Evolutionary conservation across 1,284 basidiomycete genomes (phyloP), one percentile per base, ranked within the genome.

Genomic region (Blastosporella zonata): DNA sequence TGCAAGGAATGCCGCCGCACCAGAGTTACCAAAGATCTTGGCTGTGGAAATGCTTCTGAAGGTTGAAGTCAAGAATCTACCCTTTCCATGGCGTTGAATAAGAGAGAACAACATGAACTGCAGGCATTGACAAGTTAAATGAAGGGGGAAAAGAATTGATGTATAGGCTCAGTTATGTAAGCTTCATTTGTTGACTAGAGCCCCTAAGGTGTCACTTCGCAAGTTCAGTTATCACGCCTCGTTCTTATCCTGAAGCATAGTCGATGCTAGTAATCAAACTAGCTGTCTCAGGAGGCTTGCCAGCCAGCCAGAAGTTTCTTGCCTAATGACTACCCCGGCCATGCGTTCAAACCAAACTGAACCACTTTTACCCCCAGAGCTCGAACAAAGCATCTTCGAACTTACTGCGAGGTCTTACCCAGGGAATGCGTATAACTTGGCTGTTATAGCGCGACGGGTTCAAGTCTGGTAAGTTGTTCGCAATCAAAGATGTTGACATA

Each of bases 1-100:
- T 25, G 70, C 68, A 12, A 79, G 57, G 58, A 78, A 78, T 54
- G 72, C 63, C 1, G 77, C 78, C 13, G 68, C 63, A 38, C 60
- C 57, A 2, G 71, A 34, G 49, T 69, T 56, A 27, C 63, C 59
- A 46, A 78, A 79, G n/a, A 63, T 50, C 18, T 51, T 42, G 12
- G 53, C 43, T 12, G 55, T 54, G 4, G 56, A 55, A 10, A 51
- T 45, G 25, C 12, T 18, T 38, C 43, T 54, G n/a, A 4, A 40
- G 15, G 21, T 22, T 9, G 8, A 2, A 13, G 6, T 47, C 27
- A 48, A 37, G 34, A n/a, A 13, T 27, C 45, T 48, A 13, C n/a
- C 37, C 31, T 39, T 43, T 46, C 28, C 46, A 49, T 54, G 40
- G 4, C 47, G 41, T n/a, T n/a, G n/a, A 28, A 36, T 21, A 39